Evolutionary conservation across 2,329 filamentous ascomycete genomes (phyloP).

Genomic region (Elsinoe necatrix): DNA sequence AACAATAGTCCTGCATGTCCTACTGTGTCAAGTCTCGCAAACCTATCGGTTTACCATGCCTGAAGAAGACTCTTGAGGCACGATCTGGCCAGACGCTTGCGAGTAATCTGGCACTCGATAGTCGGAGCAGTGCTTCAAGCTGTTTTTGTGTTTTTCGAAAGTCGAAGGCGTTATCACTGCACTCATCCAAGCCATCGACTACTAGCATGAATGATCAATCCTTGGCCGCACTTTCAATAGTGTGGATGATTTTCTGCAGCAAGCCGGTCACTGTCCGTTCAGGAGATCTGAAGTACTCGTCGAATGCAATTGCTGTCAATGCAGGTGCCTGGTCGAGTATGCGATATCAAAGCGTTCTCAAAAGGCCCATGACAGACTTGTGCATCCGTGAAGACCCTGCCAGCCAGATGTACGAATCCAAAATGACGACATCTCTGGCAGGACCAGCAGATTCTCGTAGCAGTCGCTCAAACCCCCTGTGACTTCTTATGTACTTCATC

Average conservation of each 20-base stretch:
- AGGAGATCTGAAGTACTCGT: background rate
- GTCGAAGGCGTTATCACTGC: background rate
- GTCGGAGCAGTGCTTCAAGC: too few relatives aligned
- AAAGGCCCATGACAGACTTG: background rate
- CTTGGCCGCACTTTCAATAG: background rate
- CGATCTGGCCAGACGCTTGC: too few relatives aligned
- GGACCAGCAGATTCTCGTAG: background rate
- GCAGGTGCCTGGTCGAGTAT: background rate
- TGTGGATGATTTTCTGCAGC: background rate
- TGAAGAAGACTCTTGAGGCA: too few relatives aligned
- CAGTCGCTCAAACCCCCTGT: background rate
- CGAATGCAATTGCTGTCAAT: background rate
- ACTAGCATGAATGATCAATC: background rate
- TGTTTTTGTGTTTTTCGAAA: too few relatives aligned
- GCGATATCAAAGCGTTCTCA: background rate
- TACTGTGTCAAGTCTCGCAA: too few relatives aligned
- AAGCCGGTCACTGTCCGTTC: background rate
- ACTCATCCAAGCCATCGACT: background rate
- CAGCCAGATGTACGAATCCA: background rate
- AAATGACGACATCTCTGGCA: background rate
- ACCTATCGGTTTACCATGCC: too few relatives aligned
- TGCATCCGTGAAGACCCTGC: background rate
- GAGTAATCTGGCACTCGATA: too few relatives aligned
- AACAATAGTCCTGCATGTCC: too few relatives aligned
- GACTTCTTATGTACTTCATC: background rate